These are phyloP conservation scores for Morella rubra DNA, from an alignment of 306 rosid species.

Conservation along the genomic window DNA sequence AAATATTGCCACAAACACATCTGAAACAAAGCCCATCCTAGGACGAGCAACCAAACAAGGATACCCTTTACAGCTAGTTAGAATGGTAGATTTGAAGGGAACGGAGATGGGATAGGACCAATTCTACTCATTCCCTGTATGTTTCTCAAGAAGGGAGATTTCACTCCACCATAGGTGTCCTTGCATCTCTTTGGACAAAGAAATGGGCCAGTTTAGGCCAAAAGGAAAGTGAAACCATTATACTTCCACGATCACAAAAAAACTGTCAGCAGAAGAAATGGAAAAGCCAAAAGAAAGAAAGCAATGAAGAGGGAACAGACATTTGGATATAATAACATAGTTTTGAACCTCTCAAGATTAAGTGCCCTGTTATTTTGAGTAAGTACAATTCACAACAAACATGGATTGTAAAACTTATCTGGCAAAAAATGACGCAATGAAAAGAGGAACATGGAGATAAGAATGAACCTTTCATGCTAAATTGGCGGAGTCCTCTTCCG, in stretches of 20 bases:
- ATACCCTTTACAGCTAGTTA: not conserved
- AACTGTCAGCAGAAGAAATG: not conserved
- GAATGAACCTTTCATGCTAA: constrained; percentile 92
- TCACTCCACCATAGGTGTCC: not conserved
- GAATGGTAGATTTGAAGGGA: not conserved
- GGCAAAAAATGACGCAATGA: not conserved
- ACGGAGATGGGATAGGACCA: not conserved
- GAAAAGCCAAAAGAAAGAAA: not conserved
- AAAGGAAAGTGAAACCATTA: not conserved
- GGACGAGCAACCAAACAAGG: not conserved
- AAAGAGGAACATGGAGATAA: constrained; percentile 8
- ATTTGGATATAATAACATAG: no score
- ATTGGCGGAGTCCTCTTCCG: constrained; percentile 98
- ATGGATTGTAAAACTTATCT: not conserved
- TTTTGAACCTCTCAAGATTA: constrained; percentile 4
- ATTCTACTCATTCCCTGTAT: not conserved
- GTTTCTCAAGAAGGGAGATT: not conserved
- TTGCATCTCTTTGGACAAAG: not conserved
- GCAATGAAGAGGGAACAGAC: not conserved
- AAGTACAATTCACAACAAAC: not conserved
- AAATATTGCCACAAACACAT: constrained; percentile 1
- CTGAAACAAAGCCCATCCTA: not conserved
- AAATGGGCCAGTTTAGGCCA: not conserved
- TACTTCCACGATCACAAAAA: not conserved
- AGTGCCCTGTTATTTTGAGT: not conserved